Base-by-base conservation (phyloP, 1,139 yeast genomes). In the Kodamaea sp. region DNA sequence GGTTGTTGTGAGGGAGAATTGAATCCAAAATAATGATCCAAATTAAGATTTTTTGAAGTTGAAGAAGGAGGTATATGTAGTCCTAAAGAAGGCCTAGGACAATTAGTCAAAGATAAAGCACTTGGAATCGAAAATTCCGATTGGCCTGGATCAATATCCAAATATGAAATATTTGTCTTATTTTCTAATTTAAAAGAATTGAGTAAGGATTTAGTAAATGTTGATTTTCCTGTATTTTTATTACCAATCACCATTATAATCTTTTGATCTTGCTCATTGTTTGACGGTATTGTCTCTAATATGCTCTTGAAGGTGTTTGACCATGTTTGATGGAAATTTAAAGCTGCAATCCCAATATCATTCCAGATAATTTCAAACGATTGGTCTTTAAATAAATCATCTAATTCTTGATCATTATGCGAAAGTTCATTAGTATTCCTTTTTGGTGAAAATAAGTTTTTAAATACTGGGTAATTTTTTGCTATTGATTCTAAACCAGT, bases 131-230 rank as follows among this genome's bases (percentile, higher is more conserved):
- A 78, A 47, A 75, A 81, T 54, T 87, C 96, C 0, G 95, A 79
- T 55, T 89, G 97, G 0, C 96, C 96, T 0, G 97, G 96, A 57
- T 92, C 98, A 3, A 89, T 58, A 53, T 92, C 97, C 26, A 92
- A 50, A 36, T 80, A 75, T 25, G 74, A 69, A 7, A 66, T 37
- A 63, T 48, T 40, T 5, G 32, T 11, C 7, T 38, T 36, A 1
- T 45, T 48, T 26, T 45, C 43, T 48, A 45, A 59, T 39, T 37
- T 67, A 41, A 44, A 54, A 48, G 59, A 48, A 41, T 88, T 88
- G 6, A 76, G 42, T 6, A 89, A 55, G 8, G 75, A 52, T 46
- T 79, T 74, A 10, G 82, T 62, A 34, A 87, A 69, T 0, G 95
- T 83, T 0, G 96, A 84, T 54, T 90, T 90, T 1, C 97, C 97